These are phyloP conservation scores for Lactifluus subvellereus DNA, from an alignment of 768 basidiomycete species.

Conservation along the genomic window DNA sequence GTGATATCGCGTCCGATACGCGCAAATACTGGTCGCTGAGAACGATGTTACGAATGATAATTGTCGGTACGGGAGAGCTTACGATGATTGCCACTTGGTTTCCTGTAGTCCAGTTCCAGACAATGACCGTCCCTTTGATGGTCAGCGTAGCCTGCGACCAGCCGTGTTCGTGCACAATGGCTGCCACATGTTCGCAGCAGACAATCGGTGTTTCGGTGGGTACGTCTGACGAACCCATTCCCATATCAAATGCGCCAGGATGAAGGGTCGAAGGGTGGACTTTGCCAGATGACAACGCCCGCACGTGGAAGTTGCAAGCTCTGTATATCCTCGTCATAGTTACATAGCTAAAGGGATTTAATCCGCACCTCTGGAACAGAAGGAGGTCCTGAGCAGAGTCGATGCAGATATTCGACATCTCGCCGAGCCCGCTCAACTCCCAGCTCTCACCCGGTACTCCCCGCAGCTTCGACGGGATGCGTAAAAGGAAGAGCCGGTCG, in stretches of 20 bases:
- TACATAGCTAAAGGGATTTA: neutral
- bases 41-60: neutral
- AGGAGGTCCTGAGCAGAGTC: slow-evolving; percentile 19
- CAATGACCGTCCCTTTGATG: neutral
- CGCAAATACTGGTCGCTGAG: slow-evolving; percentile 6
- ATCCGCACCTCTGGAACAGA: slow-evolving; percentile 9
- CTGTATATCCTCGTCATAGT: neutral
- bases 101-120: slow-evolving; percentile 19
- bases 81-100: slow-evolving; percentile 7
- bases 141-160: neutral
- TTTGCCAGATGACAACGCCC: slow-evolving; percentile 11
- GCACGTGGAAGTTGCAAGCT: slow-evolving; percentile 7
- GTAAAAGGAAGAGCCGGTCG: slow-evolving; percentile 7
- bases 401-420: slow-evolving; percentile 13
- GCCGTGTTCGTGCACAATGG: slow-evolving; percentile 2
- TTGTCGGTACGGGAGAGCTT: neutral
- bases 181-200: slow-evolving; percentile 7
- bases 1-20: slow-evolving; percentile 7
- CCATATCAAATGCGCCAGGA: slow-evolving; percentile 3
- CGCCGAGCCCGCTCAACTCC: slow-evolving; percentile 17
- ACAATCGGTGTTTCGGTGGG: neutral
- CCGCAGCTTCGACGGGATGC: slow-evolving; percentile 13
- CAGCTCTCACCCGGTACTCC: slow-evolving; percentile 16
- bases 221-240: neutral
- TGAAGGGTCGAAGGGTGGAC: slow-evolving; percentile 10